Percentiles rank a stretch among this genome's conserved stretches.
Evolutionary conservation across 2,329 filamentous ascomycete genomes (phyloP).

Genomic region (Aspergillus novoparasiticus): DNA sequence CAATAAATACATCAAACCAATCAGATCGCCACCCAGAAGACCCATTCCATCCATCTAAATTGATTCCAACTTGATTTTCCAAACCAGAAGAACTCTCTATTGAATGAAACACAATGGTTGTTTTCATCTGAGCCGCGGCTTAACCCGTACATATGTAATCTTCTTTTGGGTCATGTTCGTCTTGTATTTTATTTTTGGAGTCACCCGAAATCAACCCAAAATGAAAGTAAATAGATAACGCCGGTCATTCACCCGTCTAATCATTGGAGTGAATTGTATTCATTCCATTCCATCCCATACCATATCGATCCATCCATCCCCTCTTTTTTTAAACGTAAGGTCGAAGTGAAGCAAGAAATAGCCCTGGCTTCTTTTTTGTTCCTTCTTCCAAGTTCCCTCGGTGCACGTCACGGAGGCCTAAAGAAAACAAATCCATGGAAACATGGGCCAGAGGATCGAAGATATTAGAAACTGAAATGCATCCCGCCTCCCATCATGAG

Average conservation of each 20-base stretch:
- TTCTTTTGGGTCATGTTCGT: not conserved
- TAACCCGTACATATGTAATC: not conserved
- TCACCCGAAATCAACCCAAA: not conserved
- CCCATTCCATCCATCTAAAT: not conserved
- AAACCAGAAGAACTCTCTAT: not conserved
- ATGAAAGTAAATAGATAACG: not conserved
- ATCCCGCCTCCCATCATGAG: not conserved
- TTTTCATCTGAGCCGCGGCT: not conserved
- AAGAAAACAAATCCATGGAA: not conserved
- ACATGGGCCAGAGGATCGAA: not conserved
- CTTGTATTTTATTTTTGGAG: not conserved
- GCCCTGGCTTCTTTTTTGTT: not conserved
- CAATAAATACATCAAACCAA: not conserved
- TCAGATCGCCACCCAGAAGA: not conserved
- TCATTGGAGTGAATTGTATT: constrained; percentile 11
- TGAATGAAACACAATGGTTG: not conserved
- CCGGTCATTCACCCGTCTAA: constrained; percentile 17
- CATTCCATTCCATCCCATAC: not conserved
- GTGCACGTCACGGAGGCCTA: not conserved
- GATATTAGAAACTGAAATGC: not conserved
- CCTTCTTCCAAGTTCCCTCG: not conserved
- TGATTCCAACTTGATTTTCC: not conserved
- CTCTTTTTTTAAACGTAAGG: not conserved
- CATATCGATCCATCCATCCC: not conserved
- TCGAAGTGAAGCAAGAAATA: not conserved